Percentiles rank a stretch among this genome's conserved stretches.
These are phyloP conservation scores for Neopestalotiopsis rosae DNA, from an alignment of 2,329 filamentous ascomycete species.

Conservation along the genomic window DNA sequence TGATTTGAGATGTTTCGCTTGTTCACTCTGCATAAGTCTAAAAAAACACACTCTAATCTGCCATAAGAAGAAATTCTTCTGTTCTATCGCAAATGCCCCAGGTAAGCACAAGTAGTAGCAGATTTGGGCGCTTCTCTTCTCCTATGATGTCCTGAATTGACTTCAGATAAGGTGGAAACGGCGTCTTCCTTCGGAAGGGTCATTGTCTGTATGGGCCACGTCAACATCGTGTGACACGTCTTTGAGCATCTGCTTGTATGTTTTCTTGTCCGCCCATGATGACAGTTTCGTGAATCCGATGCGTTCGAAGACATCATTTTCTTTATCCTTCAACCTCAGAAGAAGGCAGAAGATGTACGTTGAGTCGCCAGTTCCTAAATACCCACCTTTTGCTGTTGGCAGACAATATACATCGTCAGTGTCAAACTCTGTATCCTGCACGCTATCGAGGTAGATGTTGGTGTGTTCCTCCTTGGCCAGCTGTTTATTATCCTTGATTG, in stretches of 20 bases:
- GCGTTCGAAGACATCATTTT: not conserved
- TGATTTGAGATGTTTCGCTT: too few relatives aligned
- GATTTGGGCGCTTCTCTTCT: too few relatives aligned
- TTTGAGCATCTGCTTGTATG: not conserved
- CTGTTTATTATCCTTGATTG: not conserved
- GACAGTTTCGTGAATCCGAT: not conserved
- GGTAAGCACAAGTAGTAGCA: too few relatives aligned
- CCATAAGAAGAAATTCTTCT: too few relatives aligned
- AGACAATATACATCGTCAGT: not conserved
- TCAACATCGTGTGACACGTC: not conserved
- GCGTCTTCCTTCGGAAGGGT: not conserved
- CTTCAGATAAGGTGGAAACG: not conserved
- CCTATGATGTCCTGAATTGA: not conserved
- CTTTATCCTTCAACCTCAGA: fast-evolving
- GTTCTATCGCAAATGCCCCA: too few relatives aligned
- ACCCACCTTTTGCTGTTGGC: not conserved
- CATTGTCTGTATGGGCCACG: not conserved
- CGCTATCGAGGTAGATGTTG: not conserved
- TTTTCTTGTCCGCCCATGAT: not conserved
- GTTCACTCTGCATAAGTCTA: too few relatives aligned
- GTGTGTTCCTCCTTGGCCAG: not conserved
- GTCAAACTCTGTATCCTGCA: not conserved
- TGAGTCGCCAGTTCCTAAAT: not conserved
- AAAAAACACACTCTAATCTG: too few relatives aligned
- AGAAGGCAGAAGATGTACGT: not conserved